These are phyloP conservation scores for Cladophialophora yegresii DNA, from an alignment of 2,329 filamentous ascomycete species.

Conservation along the genomic window DNA sequence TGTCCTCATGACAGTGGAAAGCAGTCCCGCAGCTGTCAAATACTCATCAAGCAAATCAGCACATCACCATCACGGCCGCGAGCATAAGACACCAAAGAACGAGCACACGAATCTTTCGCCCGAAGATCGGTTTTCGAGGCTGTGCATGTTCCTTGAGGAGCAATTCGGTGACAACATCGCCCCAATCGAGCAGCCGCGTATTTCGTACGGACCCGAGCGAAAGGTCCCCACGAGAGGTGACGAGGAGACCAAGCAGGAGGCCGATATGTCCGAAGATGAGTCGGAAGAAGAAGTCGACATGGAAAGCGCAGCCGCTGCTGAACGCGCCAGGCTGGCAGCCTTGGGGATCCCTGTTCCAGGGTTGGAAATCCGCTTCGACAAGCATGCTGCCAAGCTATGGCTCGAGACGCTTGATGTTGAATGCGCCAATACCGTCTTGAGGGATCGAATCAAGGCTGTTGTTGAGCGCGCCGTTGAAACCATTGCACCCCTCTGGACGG, in stretches of 20 bases:
- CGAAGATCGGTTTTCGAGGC: slow-evolving; percentile 75
- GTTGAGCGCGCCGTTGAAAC: slow-evolving; percentile 88
- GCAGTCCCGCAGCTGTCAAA: slow-evolving; percentile 90
- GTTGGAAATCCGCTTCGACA: slow-evolving; percentile 82
- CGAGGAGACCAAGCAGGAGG: slow-evolving; percentile 1
- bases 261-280: slow-evolving; percentile 35
- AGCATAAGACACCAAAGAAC: slow-evolving; percentile 54
- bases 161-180: slow-evolving; percentile 89
- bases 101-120: slow-evolving; percentile 72
- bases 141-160: slow-evolving; percentile 95
- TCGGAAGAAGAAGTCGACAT: slow-evolving; percentile 51
- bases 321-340: slow-evolving; percentile 76
- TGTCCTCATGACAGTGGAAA: slow-evolving; percentile 87
- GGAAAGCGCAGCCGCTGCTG: slow-evolving; percentile 61
- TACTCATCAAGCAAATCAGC: slow-evolving; percentile 58
- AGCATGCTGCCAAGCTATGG: slow-evolving; percentile 85
- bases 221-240: slow-evolving; percentile 36
- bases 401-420: slow-evolving; percentile 90
- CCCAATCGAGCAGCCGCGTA: slow-evolving; percentile 69
- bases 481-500: slow-evolving; percentile 67
- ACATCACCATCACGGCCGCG: slow-evolving; percentile 51
- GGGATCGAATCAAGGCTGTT: slow-evolving; percentile 82
- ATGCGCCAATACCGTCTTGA: slow-evolving; percentile 73
- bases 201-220: slow-evolving; percentile 39
- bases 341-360: slow-evolving; percentile 90